Percentiles rank a stretch among this genome's conserved stretches.
These are phyloP conservation scores for Paecilomyces niveus DNA, from an alignment of 2,329 filamentous ascomycete genomes.

Conservation along the genomic window DNA sequence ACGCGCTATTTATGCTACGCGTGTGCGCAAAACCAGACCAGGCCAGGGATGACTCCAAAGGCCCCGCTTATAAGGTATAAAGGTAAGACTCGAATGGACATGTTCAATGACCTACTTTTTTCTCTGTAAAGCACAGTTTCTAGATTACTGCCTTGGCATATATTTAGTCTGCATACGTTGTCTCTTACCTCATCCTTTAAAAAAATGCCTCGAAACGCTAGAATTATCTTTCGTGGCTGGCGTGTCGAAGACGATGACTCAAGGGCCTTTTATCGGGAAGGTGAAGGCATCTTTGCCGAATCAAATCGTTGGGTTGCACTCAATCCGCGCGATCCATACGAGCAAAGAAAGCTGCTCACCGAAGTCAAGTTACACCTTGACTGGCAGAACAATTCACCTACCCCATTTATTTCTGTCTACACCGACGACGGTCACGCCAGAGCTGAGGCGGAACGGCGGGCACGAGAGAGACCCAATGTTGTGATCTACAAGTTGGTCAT, in stretches of 20 bases:
- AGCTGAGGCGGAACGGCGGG: not conserved
- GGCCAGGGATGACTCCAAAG: not conserved
- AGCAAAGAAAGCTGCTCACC: not conserved
- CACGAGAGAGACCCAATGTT: not conserved
- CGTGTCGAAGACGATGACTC: not conserved
- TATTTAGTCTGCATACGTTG: not conserved
- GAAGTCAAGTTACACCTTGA: not conserved
- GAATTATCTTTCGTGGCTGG: not conserved
- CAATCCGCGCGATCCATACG: not conserved
- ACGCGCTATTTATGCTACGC: not conserved
- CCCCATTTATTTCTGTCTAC: not conserved
- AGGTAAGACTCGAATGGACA: not conserved
- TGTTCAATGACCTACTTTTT: not conserved
- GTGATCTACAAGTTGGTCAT: not conserved
- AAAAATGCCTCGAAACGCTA: not conserved
- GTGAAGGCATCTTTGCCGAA: not conserved
- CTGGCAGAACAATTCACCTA: not conserved
- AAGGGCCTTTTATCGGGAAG: not conserved
- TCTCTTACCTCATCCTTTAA: not conserved
- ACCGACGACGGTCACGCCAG: not conserved
- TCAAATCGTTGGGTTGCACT: not conserved
- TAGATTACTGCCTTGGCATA: not conserved
- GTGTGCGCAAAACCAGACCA: not conserved
- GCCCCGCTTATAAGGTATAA: not conserved
- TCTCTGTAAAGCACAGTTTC: not conserved